These are phyloP conservation scores for Pontederia paniculata DNA, from an alignment of 176 grass and related monocot species.

Conservation along the genomic window DNA sequence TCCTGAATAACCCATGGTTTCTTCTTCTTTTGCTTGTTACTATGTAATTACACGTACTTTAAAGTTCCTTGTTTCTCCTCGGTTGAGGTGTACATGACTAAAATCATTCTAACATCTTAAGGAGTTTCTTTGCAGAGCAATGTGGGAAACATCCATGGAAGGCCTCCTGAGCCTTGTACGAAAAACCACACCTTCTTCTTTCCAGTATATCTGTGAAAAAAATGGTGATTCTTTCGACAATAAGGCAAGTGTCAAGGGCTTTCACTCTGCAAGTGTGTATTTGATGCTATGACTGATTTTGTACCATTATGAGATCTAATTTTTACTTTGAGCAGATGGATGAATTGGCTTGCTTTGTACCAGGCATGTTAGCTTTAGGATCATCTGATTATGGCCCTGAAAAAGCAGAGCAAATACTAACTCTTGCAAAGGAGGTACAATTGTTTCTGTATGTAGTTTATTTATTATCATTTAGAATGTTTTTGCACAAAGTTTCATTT, in stretches of 20 bases:
- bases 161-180: slow-evolving; percentile 68
- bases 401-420: slow-evolving; percentile 73
- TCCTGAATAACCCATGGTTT: no score
- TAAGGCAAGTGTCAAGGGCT: slow-evolving; percentile 38
- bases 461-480: slow-evolving; percentile 10
- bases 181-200: slow-evolving; percentile 85
- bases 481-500: background rate
- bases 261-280: no score
- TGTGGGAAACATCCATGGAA: slow-evolving; percentile 71
- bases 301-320: slow-evolving; percentile 23
- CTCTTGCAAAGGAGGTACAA: slow-evolving; percentile 83
- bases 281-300: no score
- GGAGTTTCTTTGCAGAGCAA: no score
- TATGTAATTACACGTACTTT: no score
- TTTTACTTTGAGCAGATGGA: slow-evolving; percentile 64
- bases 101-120: no score
- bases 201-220: slow-evolving; percentile 91
- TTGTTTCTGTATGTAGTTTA: slow-evolving; percentile 4
- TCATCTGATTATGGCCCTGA: slow-evolving; percentile 77
- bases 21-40: no score
- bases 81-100: no score
- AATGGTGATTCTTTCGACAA: slow-evolving; percentile 63
- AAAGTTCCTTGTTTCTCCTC: no score
- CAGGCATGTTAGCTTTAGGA: slow-evolving; percentile 92
- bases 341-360: slow-evolving; percentile 96